A percentile compares a stretch with the other conserved stretches of the same genome.
These are phyloP conservation scores for Themeda triandra DNA, from an alignment of 176 grass and related monocot genomes.

Conservation along the genomic window DNA sequence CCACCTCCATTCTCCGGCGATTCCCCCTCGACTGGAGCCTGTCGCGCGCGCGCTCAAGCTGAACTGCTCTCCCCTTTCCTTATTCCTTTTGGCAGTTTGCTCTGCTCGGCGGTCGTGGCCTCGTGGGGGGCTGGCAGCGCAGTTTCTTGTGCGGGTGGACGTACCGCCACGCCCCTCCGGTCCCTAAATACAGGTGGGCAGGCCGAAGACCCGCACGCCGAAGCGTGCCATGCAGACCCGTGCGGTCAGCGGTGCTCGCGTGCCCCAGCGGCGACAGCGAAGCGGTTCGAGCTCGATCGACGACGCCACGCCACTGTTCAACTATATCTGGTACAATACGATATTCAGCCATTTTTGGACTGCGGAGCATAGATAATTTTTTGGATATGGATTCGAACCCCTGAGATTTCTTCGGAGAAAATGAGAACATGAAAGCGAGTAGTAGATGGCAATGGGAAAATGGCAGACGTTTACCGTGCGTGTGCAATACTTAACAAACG, in stretches of 20 bases:
- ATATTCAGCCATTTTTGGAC: not conserved
- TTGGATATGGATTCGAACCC: no score
- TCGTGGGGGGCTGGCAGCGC: not conserved
- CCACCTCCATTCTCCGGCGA: slow-evolving; percentile 1
- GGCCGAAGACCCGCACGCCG: not conserved
- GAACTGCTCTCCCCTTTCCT: not conserved
- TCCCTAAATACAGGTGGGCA: not conserved
- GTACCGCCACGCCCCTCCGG: not conserved
- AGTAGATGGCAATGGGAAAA: not conserved
- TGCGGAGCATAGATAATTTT: not conserved
- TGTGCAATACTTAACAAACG: no score
- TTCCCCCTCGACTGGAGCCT: not conserved
- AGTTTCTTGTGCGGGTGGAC: not conserved
- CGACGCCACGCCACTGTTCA: not conserved
- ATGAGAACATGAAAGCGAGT: not conserved
- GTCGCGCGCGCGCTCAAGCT: not conserved
- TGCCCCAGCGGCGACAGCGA: not conserved
- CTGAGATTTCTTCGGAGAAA: not conserved
- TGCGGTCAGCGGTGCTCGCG: no score
- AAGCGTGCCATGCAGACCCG: not conserved
- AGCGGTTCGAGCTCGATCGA: no score
- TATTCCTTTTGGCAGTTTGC: not conserved
- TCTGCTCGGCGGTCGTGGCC: not conserved
- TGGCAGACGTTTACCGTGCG: no score
- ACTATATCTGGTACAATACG: not conserved